These are phyloP conservation scores for Senna siamea DNA, from an alignment of 306 rosid species.

Conservation along the genomic window DNA sequence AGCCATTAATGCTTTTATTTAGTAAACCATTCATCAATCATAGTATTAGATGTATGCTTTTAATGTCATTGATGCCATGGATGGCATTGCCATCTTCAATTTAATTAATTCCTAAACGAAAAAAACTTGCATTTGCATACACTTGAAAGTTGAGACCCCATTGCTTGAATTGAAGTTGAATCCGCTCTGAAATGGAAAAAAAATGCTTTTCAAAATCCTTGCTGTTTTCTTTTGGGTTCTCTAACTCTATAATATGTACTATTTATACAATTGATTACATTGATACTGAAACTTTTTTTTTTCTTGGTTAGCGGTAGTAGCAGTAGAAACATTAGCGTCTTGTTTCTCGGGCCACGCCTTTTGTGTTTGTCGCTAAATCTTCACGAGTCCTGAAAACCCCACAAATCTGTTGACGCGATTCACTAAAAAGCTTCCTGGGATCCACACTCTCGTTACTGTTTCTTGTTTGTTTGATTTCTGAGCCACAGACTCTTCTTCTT, in stretches of 20 bases:
- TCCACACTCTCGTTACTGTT: slow-evolving; percentile 38
- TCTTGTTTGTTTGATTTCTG: slow-evolving; percentile 48
- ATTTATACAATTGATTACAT: neutral
- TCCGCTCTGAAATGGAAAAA: too few species aligned
- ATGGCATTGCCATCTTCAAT: too few species aligned
- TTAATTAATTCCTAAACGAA: too few species aligned
- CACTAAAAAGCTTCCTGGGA: too few species aligned
- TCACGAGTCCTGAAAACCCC: neutral
- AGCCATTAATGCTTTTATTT: slow-evolving; percentile 48
- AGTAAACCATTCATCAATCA: slow-evolving; percentile 32
- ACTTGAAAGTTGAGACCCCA: neutral
- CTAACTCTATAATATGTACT: slow-evolving; percentile 18
- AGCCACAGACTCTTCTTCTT: too few species aligned
- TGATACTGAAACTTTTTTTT: slow-evolving; percentile 1
- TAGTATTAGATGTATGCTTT: slow-evolving; percentile 38
- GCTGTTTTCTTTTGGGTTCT: too few species aligned
- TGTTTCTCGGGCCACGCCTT: slow-evolving; percentile 63
- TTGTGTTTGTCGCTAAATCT: slow-evolving; percentile 60
- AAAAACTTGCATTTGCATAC: neutral
- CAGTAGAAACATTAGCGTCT: slow-evolving; percentile 38
- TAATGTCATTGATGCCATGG: slow-evolving; percentile 24
- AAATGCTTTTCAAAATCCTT: slow-evolving; percentile 30
- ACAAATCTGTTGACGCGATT: slow-evolving; percentile 52
- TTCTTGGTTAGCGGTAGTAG: neutral
- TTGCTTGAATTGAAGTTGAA: neutral